These are phyloP conservation scores for Colletotrichum viniferum DNA, from an alignment of 2,329 filamentous ascomycete genomes.

Conservation along the genomic window DNA sequence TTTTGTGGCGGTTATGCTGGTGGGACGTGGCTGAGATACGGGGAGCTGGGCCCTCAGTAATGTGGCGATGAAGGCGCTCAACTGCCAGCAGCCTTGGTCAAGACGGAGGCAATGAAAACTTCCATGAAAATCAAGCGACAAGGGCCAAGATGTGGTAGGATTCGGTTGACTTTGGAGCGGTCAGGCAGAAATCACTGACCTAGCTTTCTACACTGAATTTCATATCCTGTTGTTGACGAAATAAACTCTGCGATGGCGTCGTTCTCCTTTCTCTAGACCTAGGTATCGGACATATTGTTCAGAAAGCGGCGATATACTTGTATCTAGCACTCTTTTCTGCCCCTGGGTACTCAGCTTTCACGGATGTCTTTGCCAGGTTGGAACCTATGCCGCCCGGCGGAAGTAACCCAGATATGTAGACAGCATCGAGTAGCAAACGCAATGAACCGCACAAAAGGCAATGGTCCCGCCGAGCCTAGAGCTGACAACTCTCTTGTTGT, in stretches of 20 bases:
- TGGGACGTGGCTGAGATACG: neutral
- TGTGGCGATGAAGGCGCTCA: neutral
- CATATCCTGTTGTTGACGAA: neutral
- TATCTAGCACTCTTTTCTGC: neutral
- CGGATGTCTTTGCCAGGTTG: neutral
- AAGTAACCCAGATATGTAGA: neutral
- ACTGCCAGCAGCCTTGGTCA: neutral
- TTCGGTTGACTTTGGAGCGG: neutral
- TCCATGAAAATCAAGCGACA: neutral
- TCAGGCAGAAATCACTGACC: neutral
- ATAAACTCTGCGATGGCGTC: neutral
- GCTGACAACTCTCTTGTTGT: neutral
- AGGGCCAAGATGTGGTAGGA: neutral
- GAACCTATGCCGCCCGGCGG: neutral
- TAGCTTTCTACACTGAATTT: neutral
- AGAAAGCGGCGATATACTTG: neutral
- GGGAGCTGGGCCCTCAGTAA: neutral
- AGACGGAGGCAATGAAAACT: neutral
- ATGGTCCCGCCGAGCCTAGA: neutral
- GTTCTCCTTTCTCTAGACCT: neutral
- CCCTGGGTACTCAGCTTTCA: neutral
- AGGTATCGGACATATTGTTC: neutral
- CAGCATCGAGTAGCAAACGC: neutral
- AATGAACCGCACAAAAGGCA: neutral
- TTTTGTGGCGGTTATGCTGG: neutral